These are phyloP conservation scores for Licmophora abbreviata DNA, from an alignment of 108 stramenopile species.

Conservation along the genomic window DNA sequence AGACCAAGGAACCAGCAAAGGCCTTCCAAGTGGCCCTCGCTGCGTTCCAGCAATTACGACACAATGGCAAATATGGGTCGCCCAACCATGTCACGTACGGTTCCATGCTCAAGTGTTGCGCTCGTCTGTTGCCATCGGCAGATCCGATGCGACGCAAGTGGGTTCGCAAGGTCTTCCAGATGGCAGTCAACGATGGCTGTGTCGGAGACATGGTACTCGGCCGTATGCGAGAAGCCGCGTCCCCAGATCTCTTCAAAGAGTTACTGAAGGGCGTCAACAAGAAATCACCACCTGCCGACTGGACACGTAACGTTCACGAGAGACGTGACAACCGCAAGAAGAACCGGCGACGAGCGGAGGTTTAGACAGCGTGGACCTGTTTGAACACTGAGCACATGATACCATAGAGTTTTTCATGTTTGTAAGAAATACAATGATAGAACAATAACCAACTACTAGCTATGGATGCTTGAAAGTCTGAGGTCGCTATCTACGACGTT, in stretches of 20 bases:
- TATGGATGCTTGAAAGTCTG: too few relatives aligned
- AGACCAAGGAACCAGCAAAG: slow-evolving; percentile 16
- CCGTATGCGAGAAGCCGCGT: slow-evolving; percentile 37
- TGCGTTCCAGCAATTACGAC: slow-evolving; percentile 49
- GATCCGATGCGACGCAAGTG: slow-evolving; percentile 20
- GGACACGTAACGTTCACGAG: slow-evolving; percentile 42
- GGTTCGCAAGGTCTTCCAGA: slow-evolving; percentile 33
- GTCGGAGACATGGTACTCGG: slow-evolving; percentile 63
- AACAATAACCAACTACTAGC: too few relatives aligned
- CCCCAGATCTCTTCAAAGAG: slow-evolving; percentile 23
- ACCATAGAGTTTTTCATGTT: too few relatives aligned
- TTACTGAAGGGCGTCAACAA: slow-evolving; percentile 40
- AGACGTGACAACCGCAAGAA: not conserved
- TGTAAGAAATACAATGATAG: too few relatives aligned
- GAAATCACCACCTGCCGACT: slow-evolving; percentile 31
- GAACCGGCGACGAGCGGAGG: too few relatives aligned
- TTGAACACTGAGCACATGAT: too few relatives aligned
- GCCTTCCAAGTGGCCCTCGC: slow-evolving; percentile 57
- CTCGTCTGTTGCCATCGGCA: slow-evolving; percentile 29
- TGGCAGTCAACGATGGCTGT: slow-evolving; percentile 31
- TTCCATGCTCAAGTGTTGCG: slow-evolving; percentile 65
- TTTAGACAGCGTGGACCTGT: too few relatives aligned
- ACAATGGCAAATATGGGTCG: slow-evolving; percentile 5
- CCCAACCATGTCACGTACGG: slow-evolving; percentile 83
- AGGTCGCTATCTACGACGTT: too few relatives aligned